phyloP scores from a whole-genome alignment of 345 rosid genomes.

The Heritiera fomes region DNA sequence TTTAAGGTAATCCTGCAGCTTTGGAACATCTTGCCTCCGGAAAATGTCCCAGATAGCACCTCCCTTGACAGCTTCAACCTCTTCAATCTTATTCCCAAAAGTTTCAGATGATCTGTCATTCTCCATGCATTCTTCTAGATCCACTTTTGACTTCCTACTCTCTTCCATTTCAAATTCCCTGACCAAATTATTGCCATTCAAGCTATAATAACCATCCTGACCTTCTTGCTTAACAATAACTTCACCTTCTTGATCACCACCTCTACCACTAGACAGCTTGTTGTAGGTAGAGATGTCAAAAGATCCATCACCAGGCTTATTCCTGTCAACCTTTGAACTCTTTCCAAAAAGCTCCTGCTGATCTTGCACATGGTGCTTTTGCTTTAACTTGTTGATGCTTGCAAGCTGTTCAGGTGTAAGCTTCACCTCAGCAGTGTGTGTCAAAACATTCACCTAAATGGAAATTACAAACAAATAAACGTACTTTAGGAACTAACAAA shows the following conservation, averaged over 20 bases:
- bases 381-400: slow-evolving; percentile 38
- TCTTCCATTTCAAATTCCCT: slow-evolving; percentile 15
- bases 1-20: slow-evolving; percentile 58
- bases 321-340: slow-evolving; percentile 21
- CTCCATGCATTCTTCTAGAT: slow-evolving; percentile 7
- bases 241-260: neutral
- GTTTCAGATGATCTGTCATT: neutral
- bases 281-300: neutral
- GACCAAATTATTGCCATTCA: neutral
- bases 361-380: slow-evolving; percentile 57
- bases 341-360: slow-evolving; percentile 44
- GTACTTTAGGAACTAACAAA: neutral
- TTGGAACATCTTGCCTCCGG: slow-evolving; percentile 64
- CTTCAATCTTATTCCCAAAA: slow-evolving; percentile 6
- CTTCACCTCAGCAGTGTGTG: slow-evolving; percentile 47
- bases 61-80: slow-evolving; percentile 36
- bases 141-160: slow-evolving; percentile 7
- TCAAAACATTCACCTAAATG: slow-evolving; percentile 58
- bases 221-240: neutral
- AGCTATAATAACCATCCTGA: neutral
- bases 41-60: slow-evolving; percentile 44
- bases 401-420: neutral
- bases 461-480: neutral
- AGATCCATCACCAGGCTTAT: neutral
- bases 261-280: slow-evolving; percentile 5